Percentiles rank a stretch among this genome's conserved stretches.
Conservation (phyloP, 176 grass and related monocot species). For the Pontederia paniculata region DNA sequence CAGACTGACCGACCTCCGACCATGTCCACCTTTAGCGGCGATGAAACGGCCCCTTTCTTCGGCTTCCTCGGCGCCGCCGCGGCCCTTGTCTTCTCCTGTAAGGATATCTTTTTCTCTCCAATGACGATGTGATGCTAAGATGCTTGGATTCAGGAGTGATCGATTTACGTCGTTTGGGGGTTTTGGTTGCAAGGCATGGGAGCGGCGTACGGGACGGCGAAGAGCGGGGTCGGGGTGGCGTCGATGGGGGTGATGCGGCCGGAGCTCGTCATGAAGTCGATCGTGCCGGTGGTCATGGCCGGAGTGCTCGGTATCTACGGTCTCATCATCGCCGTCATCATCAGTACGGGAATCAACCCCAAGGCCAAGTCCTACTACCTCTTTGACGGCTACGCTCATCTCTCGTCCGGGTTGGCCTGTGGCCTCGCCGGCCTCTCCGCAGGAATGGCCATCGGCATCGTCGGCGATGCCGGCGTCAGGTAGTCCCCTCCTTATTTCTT, state of each 20-base stretch:
- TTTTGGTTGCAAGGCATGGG: conserved; percentile 32
- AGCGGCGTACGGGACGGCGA: conserved; percentile 54
- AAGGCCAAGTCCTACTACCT: conserved; percentile 81
- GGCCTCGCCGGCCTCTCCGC: conserved; percentile 48
- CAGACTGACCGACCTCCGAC: background rate
- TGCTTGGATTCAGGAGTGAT: conserved; percentile 1
- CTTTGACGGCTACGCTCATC: conserved; percentile 62
- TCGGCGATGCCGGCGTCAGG: conserved; percentile 54
- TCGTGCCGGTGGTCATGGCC: conserved; percentile 71
- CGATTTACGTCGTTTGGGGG: background rate
- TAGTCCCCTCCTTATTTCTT: conserved; percentile 2
- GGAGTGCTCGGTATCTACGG: conserved; percentile 77
- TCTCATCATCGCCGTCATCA: conserved; percentile 73
- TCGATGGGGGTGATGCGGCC: conserved; percentile 74
- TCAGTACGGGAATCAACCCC: conserved; percentile 66
- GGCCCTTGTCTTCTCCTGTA: conserved; percentile 52
- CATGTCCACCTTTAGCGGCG: conserved; percentile 38
- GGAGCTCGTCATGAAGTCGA: conserved; percentile 74
- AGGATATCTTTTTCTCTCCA: background rate
- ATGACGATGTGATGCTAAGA: too few relatives aligned
- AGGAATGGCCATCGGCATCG: conserved; percentile 69
- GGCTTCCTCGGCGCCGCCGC: conserved; percentile 52
- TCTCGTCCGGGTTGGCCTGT: conserved; percentile 52
- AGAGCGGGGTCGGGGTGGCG: conserved; percentile 58
- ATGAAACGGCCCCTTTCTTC: conserved; percentile 62